Conservation (phyloP, 352 stramenopile genomes). For the Phytopythium montanum region DNA sequence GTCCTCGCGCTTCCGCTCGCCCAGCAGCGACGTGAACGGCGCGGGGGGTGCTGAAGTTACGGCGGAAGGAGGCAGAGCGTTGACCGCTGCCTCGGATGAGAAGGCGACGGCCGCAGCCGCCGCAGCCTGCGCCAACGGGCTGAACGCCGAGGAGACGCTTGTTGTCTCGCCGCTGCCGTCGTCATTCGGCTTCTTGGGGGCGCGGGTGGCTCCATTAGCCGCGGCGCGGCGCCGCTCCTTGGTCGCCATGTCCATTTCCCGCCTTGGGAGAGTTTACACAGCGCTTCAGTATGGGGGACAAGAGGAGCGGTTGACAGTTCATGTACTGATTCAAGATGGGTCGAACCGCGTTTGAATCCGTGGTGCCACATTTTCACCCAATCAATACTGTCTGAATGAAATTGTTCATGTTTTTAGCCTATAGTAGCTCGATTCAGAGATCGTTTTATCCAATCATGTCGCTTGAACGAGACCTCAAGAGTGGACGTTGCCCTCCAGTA, state of each 20-base stretch:
- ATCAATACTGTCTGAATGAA: too few species aligned
- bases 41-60: slow-evolving; percentile 11
- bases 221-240: slow-evolving; percentile 19
- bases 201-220: slow-evolving; percentile 16
- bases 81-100: not conserved
- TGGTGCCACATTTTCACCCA: not conserved
- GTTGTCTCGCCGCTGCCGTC: slow-evolving; percentile 2
- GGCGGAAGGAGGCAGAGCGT: not conserved
- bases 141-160: slow-evolving; percentile 6
- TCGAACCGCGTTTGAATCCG: not conserved
- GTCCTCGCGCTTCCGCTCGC: slow-evolving; percentile 58
- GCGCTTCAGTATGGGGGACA: not conserved
- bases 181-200: slow-evolving; percentile 13
- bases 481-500: too few species aligned
- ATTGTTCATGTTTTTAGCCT: too few species aligned
- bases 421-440: too few species aligned
- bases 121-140: slow-evolving; percentile 4
- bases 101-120: slow-evolving; percentile 7
- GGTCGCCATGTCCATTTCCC: slow-evolving; percentile 22
- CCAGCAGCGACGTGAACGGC: slow-evolving; percentile 51
- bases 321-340: not conserved
- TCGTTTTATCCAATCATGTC: too few species aligned
- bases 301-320: not conserved
- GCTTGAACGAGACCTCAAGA: too few species aligned
- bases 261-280: not conserved